Conservation (phyloP, 2,329 filamentous ascomycete species). For the Remersonia thermophila region DNA sequence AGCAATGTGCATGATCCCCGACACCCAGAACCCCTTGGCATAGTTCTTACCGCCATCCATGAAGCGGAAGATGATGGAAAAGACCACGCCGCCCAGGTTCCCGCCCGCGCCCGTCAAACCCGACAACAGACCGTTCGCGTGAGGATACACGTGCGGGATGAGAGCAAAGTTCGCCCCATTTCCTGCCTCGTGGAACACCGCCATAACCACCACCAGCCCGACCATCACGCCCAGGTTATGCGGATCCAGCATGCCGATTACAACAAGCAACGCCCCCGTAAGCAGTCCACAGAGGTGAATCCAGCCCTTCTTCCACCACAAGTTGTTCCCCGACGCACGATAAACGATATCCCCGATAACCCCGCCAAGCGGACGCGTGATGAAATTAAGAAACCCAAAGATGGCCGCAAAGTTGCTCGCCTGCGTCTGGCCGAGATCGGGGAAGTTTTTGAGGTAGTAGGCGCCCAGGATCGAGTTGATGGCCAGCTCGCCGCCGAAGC, state of each 20-base stretch:
- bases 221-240: slow-evolving; percentile 53
- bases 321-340: slow-evolving; percentile 21
- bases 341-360: slow-evolving; percentile 41
- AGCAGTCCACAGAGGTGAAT: slow-evolving; percentile 49
- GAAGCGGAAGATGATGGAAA: slow-evolving; percentile 74
- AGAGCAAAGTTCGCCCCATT: slow-evolving; percentile 82
- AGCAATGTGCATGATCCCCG: slow-evolving; percentile 60
- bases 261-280: slow-evolving; percentile 47
- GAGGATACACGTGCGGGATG: slow-evolving; percentile 74
- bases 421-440: slow-evolving; percentile 42
- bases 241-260: slow-evolving; percentile 53
- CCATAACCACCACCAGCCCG: slow-evolving; percentile 63
- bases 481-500: slow-evolving; percentile 51
- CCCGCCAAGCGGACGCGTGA: slow-evolving; percentile 55
- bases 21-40: slow-evolving; percentile 63
- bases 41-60: slow-evolving; percentile 50
- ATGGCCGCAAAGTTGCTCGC: slow-evolving; percentile 53
- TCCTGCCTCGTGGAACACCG: slow-evolving; percentile 70
- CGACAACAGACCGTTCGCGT: slow-evolving; percentile 66
- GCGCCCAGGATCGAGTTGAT: slow-evolving; percentile 47
- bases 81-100: slow-evolving; percentile 75
- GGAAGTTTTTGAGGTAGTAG: slow-evolving; percentile 50
- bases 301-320: slow-evolving; percentile 43
- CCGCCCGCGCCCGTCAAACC: slow-evolving; percentile 68
- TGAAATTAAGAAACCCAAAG: slow-evolving; percentile 62